Evolutionary conservation across 2,329 filamentous ascomycete genomes (phyloP).

Genomic region (Aspergillus aculeatinus): DNA sequence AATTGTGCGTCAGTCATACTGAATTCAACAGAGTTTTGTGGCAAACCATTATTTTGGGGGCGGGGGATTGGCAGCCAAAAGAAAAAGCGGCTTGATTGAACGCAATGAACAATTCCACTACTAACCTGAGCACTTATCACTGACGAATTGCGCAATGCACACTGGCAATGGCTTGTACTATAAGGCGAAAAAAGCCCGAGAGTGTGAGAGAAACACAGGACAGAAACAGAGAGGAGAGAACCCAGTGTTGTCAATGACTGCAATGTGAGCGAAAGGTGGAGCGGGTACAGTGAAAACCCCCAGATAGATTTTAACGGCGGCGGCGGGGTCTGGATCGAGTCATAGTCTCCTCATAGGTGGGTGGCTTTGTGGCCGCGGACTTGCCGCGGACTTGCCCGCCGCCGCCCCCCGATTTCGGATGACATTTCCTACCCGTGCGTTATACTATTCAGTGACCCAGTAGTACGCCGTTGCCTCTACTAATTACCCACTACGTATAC

Average conservation of each 20-base stretch:
- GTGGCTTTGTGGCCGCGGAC: neutral
- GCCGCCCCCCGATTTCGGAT: constrained; percentile 5
- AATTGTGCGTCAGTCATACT: constrained; percentile 9
- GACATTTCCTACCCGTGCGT: neutral
- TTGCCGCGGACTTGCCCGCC: neutral
- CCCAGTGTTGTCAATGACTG: neutral
- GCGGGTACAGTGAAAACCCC: neutral
- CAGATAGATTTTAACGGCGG: neutral
- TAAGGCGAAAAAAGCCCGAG: neutral
- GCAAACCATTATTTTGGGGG: neutral
- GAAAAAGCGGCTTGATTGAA: neutral
- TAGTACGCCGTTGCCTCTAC: too few species aligned
- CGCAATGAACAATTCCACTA: neutral
- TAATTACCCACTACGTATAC: too few species aligned
- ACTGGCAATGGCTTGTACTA: neutral
- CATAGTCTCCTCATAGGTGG: neutral
- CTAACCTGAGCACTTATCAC: neutral
- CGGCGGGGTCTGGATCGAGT: neutral
- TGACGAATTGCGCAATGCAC: neutral
- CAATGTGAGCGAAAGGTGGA: neutral
- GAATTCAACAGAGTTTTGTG: neutral
- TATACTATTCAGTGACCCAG: too few species aligned
- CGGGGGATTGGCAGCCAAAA: neutral
- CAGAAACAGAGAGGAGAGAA: neutral
- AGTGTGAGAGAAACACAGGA: neutral